A percentile compares a stretch with the other conserved stretches of the same genome.
Evolutionary conservation across 2,329 filamentous ascomycete species (phyloP).

Genomic region (Talaromyces funiculosus): DNA sequence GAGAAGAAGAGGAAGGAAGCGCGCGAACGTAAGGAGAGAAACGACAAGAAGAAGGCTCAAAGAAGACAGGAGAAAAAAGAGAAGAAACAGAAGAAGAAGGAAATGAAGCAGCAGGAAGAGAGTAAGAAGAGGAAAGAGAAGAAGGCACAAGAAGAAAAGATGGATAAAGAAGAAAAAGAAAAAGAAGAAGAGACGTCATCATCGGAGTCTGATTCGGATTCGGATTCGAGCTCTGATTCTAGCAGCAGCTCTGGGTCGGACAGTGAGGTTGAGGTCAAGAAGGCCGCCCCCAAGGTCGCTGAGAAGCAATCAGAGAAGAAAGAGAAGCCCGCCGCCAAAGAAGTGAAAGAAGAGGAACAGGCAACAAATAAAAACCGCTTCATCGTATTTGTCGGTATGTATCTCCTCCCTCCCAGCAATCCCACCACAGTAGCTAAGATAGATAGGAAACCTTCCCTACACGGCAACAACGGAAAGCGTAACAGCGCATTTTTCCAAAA

Average conservation of each 20-base stretch:
- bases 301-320: conserved; percentile 23
- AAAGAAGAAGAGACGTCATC: not conserved
- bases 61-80: conserved; percentile 18
- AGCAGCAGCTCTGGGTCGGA: not conserved
- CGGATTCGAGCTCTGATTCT: conserved; percentile 6
- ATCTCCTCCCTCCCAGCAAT: not conserved
- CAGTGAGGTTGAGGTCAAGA: not conserved
- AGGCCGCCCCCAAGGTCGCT: conserved; percentile 26
- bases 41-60: conserved; percentile 7
- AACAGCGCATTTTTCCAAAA: conserved; percentile 68
- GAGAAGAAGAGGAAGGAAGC: not conserved
- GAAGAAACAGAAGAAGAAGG: conserved; percentile 15
- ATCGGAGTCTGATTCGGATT: conserved; percentile 7
- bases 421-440: too few species aligned
- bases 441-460: conserved; percentile 78
- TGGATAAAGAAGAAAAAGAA: not conserved
- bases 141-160: conserved; percentile 1
- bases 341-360: conserved; percentile 10
- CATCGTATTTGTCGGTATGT: conserved; percentile 69
- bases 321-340: conserved; percentile 14
- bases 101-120: conserved; percentile 13
- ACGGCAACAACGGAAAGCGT: conserved; percentile 67
- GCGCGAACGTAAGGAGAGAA: conserved; percentile 13
- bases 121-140: not conserved
- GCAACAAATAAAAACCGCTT: conserved; percentile 52